Evolutionary conservation across 1,284 basidiomycete genomes (phyloP), one percentile per base, ranked within the genome.

Genomic region (Ganoderma boninense): DNA sequence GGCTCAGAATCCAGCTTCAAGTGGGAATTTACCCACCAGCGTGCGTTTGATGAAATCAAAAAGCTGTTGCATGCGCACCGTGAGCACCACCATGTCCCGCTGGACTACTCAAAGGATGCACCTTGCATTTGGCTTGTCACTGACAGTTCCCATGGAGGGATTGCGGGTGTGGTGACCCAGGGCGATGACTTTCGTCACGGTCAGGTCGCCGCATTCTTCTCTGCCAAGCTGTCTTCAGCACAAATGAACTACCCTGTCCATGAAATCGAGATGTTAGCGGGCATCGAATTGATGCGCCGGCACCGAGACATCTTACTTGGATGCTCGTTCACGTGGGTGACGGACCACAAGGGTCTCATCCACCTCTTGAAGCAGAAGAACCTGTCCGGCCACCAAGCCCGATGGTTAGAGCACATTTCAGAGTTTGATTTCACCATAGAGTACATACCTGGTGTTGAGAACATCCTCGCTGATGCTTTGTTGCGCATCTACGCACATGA

Each of bases 401-500:
- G 35, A n/a, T 60, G 59, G 59, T 32, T 60, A 23, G 59, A 60
- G 7, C 23, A 10, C 0, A 60, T 60, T 6, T n/a, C 32, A 43
- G 79, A 79, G 32, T 82, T 81, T 63, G 75, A 82, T n/a, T 82
- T 79, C 66, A 64, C 67, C 5, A 76, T 83, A 4, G 52, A 71
- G 11, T 77, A 83, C 63, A 73, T 82, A 42, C 77, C 78, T 1
- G 81, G 38, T 1, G 38, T 38, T 6, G 38, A 38, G 6, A 38
- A 38, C 6, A 6, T 38, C 38, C 38, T 38, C 1, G 72, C 77
- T 7, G 77, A 81, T 49, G 78, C 74, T 0, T 80, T 83, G n/a
- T 83, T 80, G 0, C 65, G 79, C 4, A 78, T 83, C 8, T 83
- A 83, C 62, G 71, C 66, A 1, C 68, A 79, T 57, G 80, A 83